Evolutionary conservation across 306 rosid genomes (phyloP).

Genomic region (Begonia fuchsioides): DNA sequence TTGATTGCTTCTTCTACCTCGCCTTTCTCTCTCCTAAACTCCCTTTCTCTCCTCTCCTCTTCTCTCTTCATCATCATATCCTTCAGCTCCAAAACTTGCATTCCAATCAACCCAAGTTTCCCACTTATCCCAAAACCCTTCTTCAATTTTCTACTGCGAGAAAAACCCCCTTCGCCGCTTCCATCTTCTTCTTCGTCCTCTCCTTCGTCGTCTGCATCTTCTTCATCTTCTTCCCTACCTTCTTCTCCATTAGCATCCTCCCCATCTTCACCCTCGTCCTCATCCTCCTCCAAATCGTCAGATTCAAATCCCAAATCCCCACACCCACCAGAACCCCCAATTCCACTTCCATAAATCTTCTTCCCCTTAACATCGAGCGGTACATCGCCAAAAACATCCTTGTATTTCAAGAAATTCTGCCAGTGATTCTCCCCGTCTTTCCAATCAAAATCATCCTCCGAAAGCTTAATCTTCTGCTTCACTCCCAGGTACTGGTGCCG

Average conservation of each 20-base stretch:
- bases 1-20: slow-evolving; percentile 29
- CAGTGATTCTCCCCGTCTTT: slow-evolving; percentile 84
- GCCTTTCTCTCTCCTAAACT: slow-evolving; percentile 34
- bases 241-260: slow-evolving; percentile 12
- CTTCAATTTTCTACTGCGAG: slow-evolving; percentile 16
- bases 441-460: slow-evolving; percentile 63
- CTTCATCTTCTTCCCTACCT: slow-evolving; percentile 14
- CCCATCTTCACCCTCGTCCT: slow-evolving; percentile 19
- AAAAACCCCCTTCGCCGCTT: background rate
- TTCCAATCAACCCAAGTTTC: slow-evolving; percentile 26
- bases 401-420: slow-evolving; percentile 78
- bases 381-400: slow-evolving; percentile 76
- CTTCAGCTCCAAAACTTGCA: slow-evolving; percentile 42
- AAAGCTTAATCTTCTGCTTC: slow-evolving; percentile 74
- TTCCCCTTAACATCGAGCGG: slow-evolving; percentile 37
- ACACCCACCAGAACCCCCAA: slow-evolving; percentile 20
- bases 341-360: slow-evolving; percentile 11
- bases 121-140: slow-evolving; percentile 21
- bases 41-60: slow-evolving; percentile 62
- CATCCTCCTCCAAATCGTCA: slow-evolving; percentile 25
- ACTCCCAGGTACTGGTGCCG: slow-evolving; percentile 91
- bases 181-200: slow-evolving; percentile 3
- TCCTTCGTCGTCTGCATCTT: slow-evolving; percentile 1
- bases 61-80: slow-evolving; percentile 56
- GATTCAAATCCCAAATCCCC: slow-evolving; percentile 45